phyloP scores from a whole-genome alignment of 1,284 basidiomycete species.

The Rhodotorula sp. region DNA sequence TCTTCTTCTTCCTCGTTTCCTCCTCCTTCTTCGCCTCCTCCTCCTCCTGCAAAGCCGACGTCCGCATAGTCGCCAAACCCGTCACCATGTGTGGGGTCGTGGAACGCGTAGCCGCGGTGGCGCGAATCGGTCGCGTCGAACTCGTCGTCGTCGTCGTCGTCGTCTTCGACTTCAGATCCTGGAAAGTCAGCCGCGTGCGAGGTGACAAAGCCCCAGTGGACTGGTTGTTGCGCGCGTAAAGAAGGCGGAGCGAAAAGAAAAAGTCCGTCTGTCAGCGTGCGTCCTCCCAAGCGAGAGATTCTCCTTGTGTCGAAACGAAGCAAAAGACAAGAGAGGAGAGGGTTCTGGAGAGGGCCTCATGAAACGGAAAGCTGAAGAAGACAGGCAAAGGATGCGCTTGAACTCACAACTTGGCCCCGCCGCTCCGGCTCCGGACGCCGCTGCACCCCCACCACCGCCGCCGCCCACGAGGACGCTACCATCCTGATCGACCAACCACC shows the following conservation, averaged over 20 bases:
- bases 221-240: neutral
- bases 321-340: no score
- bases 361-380: neutral
- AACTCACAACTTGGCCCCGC: neutral
- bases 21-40: neutral
- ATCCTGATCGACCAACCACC: neutral
- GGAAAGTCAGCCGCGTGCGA: slow-evolving; percentile 26
- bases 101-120: neutral
- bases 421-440: no score
- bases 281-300: no score
- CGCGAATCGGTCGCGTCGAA: slow-evolving; percentile 1
- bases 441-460: neutral
- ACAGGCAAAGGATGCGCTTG: neutral
- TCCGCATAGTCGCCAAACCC: slow-evolving; percentile 4
- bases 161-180: slow-evolving; percentile 3
- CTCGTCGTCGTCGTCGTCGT: neutral
- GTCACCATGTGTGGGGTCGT: neutral
- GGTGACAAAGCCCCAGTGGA: slow-evolving; percentile 42
- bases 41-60: neutral
- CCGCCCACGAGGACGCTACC: neutral
- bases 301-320: no score
- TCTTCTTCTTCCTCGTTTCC: slow-evolving; percentile 10
- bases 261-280: neutral
- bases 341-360: no score
- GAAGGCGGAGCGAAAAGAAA: neutral